Conservation (phyloP, 2,329 filamentous ascomycete genomes). For the Penicillium corylophilum region DNA sequence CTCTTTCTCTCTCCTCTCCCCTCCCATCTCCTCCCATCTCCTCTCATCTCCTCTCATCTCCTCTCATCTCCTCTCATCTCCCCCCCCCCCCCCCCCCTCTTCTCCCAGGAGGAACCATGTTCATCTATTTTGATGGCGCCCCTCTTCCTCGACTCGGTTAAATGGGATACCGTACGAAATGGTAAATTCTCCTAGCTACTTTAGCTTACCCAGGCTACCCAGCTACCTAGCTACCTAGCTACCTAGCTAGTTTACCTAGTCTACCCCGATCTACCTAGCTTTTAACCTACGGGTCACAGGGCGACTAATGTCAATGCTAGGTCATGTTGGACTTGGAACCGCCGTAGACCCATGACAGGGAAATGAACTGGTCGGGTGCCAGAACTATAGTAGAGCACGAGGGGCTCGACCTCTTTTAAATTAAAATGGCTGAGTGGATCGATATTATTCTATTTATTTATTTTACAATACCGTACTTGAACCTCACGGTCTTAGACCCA, state of each 20-base stretch:
- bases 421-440: conserved; percentile 19
- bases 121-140: conserved; percentile 4
- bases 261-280: not conserved
- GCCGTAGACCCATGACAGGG: not conserved
- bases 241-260: not conserved
- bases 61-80: not conserved
- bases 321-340: no score
- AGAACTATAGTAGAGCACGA: not conserved
- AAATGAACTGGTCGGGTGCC: not conserved
- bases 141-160: conserved; percentile 12
- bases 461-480: not conserved
- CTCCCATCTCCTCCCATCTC: not conserved
- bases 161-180: not conserved
- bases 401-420: conserved; percentile 22
- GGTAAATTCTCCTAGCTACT: not conserved
- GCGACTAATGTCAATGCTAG: not conserved
- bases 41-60: not conserved
- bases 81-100: not conserved
- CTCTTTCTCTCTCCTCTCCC: not conserved
- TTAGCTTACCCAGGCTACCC: not conserved
- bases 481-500: conserved; percentile 4
- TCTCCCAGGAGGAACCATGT: conserved; percentile 5
- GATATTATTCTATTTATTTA: conserved; percentile 7
- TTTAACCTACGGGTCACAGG: not conserved
- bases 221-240: not conserved